These are phyloP conservation scores for Calocybe gangraenosa DNA, from an alignment of 768 basidiomycete genomes.

Conservation along the genomic window DNA sequence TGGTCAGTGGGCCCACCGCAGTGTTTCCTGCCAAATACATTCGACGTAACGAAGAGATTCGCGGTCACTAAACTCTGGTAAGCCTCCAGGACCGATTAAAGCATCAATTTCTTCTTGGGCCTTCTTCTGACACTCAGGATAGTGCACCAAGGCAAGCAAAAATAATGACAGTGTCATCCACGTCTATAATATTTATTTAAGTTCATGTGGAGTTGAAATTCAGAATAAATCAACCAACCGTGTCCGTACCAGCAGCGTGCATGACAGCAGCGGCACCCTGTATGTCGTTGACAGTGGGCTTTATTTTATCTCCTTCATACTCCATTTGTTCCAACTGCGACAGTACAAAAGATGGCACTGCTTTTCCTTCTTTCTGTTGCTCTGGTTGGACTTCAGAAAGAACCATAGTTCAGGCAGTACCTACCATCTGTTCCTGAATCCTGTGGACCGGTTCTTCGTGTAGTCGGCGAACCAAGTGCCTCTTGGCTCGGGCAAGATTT, in stretches of 20 bases:
- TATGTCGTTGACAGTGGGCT: constrained; percentile 10
- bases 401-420: too few species aligned
- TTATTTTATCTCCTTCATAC: constrained; percentile 1
- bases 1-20: constrained; percentile 6
- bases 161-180: constrained; percentile 17
- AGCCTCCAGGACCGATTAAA: constrained; percentile 19
- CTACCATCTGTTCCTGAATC: constrained; percentile 16
- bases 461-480: constrained; percentile 4
- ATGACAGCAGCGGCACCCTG: constrained; percentile 12
- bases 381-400: too few species aligned
- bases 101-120: constrained; percentile 27
- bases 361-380: constrained; percentile 14
- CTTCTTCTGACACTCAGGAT: constrained; percentile 24
- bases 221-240: constrained; percentile 7
- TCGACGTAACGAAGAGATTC: constrained; percentile 7
- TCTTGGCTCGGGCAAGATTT: constrained; percentile 7
- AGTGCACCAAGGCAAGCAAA: constrained; percentile 26
- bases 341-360: constrained; percentile 16
- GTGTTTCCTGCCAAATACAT: constrained; percentile 15
- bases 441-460: constrained; percentile 11
- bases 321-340: constrained; percentile 16
- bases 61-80: constrained; percentile 15
- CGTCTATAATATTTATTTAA: constrained; percentile 11
- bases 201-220: background rate
- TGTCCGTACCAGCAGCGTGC: constrained; percentile 16